Evolutionary conservation across 208 protist genomes (phyloP).

Genomic region (Leishmania mexicana): DNA sequence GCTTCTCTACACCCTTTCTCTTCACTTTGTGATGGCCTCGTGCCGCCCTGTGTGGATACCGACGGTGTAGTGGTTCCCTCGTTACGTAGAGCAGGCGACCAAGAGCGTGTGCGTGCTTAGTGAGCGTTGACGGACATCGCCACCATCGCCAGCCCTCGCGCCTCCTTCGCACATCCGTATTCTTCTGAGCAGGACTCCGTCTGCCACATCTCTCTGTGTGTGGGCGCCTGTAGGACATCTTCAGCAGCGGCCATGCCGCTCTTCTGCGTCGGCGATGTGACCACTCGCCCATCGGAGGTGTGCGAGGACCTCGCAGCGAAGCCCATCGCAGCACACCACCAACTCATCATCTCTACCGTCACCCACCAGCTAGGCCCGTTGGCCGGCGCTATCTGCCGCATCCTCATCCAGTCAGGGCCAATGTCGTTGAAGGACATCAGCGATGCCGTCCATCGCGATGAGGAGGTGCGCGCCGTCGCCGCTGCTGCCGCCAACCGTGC

Average conservation of each 20-base stretch:
- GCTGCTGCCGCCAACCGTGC: constrained; percentile 28
- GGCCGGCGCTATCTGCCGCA: constrained; percentile 40
- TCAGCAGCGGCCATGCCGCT: constrained; percentile 18
- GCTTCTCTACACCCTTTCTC: not conserved
- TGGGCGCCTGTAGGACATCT: not conserved
- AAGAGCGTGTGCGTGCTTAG: not conserved
- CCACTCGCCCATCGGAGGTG: constrained; percentile 23
- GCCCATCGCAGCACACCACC: constrained; percentile 38
- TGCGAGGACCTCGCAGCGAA: constrained; percentile 29
- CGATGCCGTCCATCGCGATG: constrained; percentile 27
- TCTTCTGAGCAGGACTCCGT: not conserved
- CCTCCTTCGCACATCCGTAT: not conserved
- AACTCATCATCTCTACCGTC: constrained; percentile 47
- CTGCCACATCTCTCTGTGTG: not conserved
- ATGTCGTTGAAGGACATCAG: constrained; percentile 35
- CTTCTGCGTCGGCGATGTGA: constrained; percentile 15
- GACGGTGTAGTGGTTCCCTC: not conserved
- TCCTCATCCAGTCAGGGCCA: constrained; percentile 28
- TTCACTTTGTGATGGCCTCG: not conserved
- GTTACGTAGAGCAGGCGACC: not conserved
- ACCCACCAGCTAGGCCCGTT: constrained; percentile 50
- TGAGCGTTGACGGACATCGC: not conserved
- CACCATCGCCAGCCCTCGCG: not conserved
- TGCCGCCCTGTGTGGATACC: not conserved
- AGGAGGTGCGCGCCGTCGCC: constrained; percentile 27